Percentiles rank a stretch among this genome's conserved stretches.
phyloP scores from a whole-genome alignment of 305 asterid species.

The Stenogyne calaminthoides region DNA sequence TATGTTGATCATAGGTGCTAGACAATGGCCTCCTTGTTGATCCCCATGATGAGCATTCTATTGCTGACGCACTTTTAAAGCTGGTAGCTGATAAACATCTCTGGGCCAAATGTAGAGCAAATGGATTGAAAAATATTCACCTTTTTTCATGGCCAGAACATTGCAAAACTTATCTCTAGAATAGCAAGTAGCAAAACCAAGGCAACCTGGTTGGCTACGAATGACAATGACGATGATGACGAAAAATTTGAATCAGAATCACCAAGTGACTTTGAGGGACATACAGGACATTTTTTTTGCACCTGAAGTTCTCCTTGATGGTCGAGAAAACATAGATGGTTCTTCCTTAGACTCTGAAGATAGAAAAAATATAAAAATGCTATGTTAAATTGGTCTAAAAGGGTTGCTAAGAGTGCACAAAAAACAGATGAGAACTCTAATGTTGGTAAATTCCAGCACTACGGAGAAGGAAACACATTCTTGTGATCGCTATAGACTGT shows the following conservation, averaged over 20 bases:
- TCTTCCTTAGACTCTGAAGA: slow-evolving; percentile 57
- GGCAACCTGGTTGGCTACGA: slow-evolving; percentile 89
- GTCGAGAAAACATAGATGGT: slow-evolving; percentile 51
- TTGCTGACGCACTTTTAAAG: slow-evolving; percentile 86
- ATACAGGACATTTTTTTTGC: slow-evolving; percentile 81
- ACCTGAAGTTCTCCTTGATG: slow-evolving; percentile 81
- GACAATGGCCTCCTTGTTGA: slow-evolving; percentile 92
- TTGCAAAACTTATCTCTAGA: slow-evolving; percentile 75
- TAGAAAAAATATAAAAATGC: slow-evolving; percentile 65
- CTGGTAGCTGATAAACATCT: slow-evolving; percentile 88
- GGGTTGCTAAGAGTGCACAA: slow-evolving; percentile 45
- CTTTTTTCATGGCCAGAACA: slow-evolving; percentile 97
- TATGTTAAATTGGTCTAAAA: slow-evolving; percentile 63
- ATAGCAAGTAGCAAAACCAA: slow-evolving; percentile 86
- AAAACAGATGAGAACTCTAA: slow-evolving; percentile 56
- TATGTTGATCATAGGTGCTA: slow-evolving; percentile 54
- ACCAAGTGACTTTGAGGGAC: slow-evolving; percentile 88
- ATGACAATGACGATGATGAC: slow-evolving; percentile 46
- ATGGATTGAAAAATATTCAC: slow-evolving; percentile 85
- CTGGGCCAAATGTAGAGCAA: slow-evolving; percentile 85
- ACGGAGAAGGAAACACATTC: slow-evolving; percentile 72
- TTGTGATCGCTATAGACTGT: slow-evolving; percentile 79
- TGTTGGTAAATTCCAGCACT: slow-evolving; percentile 73
- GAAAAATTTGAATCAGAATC: slow-evolving; percentile 87
- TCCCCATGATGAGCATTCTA: slow-evolving; percentile 85